phyloP scores from a whole-genome alignment of 495 filamentous ascomycete genomes.

The Trypethelium eluteriae region DNA sequence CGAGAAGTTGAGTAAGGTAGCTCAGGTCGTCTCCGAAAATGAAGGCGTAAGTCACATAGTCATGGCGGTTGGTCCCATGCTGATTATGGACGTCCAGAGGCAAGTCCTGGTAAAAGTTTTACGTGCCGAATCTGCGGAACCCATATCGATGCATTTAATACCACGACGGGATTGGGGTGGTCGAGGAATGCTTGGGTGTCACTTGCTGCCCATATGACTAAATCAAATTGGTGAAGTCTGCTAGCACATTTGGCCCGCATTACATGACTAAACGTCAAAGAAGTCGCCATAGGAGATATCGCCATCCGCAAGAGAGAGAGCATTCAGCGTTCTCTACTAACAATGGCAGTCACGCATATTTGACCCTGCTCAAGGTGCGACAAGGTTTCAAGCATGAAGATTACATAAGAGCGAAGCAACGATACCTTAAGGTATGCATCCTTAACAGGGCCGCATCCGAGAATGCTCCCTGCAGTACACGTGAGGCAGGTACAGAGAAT shows the following conservation, averaged over 20 bases:
- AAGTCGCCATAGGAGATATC: not conserved
- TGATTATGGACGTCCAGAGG: constrained; percentile 12
- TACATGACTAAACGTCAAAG: not conserved
- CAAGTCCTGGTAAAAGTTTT: constrained; percentile 21
- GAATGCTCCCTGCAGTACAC: too few species aligned
- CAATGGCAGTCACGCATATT: too few species aligned
- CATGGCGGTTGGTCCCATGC: not conserved
- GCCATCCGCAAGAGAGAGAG: too few species aligned
- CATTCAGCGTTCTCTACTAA: too few species aligned
- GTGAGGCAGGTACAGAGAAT: not conserved
- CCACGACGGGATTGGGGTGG: constrained; percentile 26
- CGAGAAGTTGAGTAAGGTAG: constrained; percentile 75
- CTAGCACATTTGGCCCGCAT: too few species aligned
- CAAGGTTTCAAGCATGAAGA: too few species aligned
- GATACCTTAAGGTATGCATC: not conserved
- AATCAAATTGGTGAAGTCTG: not conserved
- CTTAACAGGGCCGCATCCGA: not conserved
- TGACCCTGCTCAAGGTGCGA: too few species aligned
- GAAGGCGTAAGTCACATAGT: constrained; percentile 65
- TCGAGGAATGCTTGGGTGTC: constrained; percentile 24
- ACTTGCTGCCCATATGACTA: constrained; percentile 22
- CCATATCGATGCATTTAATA: constrained; percentile 18
- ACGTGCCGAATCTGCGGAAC: constrained; percentile 11
- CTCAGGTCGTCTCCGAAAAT: constrained; percentile 73
- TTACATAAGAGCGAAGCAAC: too few species aligned